phyloP scores from a whole-genome alignment of 345 rosid genomes.

The Lumnitzera littorea region DNA sequence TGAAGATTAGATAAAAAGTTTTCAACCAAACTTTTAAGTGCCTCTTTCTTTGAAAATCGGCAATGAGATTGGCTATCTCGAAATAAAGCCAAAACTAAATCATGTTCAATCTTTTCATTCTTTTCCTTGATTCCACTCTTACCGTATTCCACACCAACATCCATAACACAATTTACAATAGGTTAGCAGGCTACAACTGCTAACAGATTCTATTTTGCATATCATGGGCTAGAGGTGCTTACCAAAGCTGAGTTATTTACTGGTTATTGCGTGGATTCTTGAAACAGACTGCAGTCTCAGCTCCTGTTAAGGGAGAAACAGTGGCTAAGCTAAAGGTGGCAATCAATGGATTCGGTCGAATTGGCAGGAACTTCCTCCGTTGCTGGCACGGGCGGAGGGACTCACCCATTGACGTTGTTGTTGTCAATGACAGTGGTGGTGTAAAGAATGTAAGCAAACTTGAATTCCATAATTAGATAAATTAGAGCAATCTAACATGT shows the following conservation, averaged over 20 bases:
- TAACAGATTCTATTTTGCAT: not conserved
- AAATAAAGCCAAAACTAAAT: too few relatives aligned
- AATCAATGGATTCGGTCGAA: conserved; percentile 92
- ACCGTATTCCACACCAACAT: too few relatives aligned
- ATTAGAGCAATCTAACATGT: not conserved
- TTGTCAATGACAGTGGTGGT: conserved; percentile 97
- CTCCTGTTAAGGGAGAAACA: conserved; percentile 52
- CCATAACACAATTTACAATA: too few relatives aligned
- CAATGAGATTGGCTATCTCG: too few relatives aligned
- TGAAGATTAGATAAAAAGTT: too few relatives aligned
- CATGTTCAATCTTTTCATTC: too few relatives aligned
- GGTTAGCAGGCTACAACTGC: too few relatives aligned
- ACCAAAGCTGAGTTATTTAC: not conserved
- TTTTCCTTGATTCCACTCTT: too few relatives aligned
- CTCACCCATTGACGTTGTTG: conserved; percentile 89
- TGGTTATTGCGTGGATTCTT: not conserved
- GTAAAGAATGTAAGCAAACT: conserved; percentile 73
- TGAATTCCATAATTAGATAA: too few relatives aligned
- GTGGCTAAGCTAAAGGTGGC: conserved; percentile 93
- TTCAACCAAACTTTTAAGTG: too few relatives aligned
- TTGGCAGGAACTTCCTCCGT: conserved; percentile 95
- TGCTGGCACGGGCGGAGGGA: conserved; percentile 97
- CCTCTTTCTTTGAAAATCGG: too few relatives aligned
- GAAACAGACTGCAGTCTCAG: conserved; percentile 39
- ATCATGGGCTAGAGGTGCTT: not conserved